Conservation (phyloP, 371 early-diverging fungal species). For the Smittium mucronatum region DNA sequence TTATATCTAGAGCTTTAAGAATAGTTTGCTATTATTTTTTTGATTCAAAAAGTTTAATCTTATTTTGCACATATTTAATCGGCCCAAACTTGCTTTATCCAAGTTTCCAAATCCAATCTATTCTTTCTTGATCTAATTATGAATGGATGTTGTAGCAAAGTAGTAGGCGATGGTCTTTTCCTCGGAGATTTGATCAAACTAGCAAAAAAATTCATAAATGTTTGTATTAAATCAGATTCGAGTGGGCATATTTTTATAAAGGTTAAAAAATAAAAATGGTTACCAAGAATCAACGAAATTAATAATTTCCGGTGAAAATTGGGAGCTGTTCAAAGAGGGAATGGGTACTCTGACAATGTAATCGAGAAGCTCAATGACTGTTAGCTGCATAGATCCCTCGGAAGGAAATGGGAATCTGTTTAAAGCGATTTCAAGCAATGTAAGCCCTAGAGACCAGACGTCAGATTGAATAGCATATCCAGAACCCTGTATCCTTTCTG, state of each 20-base stretch:
- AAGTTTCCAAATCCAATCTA: constrained; percentile 12
- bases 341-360: constrained; percentile 85
- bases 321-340: constrained; percentile 54
- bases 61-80: not conserved
- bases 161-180: constrained; percentile 53
- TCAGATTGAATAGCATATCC: constrained; percentile 86
- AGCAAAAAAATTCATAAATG: constrained; percentile 2
- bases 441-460: constrained; percentile 89
- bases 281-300: constrained; percentile 67
- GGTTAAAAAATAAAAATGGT: not conserved
- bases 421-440: constrained; percentile 81
- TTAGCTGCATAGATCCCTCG: constrained; percentile 48
- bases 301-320: constrained; percentile 60
- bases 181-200: constrained; percentile 66
- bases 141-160: constrained; percentile 41
- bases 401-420: constrained; percentile 83
- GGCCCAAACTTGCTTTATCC: not conserved
- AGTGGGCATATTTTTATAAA: no score
- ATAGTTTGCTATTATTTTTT: no score
- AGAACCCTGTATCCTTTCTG: constrained; percentile 88
- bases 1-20: no score
- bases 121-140: constrained; percentile 20
- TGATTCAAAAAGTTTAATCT: no score
- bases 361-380: constrained; percentile 82
- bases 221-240: no score